Conservation (phyloP, 352 stramenopile species). For the Globisporangium paddicum region DNA sequence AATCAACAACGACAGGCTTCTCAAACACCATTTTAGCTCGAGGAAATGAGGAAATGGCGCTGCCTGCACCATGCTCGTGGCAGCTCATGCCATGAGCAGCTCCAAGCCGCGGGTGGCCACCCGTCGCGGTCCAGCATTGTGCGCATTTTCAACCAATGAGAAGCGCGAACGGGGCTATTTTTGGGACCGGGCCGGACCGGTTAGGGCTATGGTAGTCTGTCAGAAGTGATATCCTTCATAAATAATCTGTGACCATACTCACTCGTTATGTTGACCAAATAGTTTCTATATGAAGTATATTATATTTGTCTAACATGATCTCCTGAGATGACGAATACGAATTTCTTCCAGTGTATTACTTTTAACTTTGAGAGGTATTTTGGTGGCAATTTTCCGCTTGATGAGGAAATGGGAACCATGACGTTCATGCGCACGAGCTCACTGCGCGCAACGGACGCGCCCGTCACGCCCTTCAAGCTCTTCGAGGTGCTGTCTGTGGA, state of each 20-base stretch:
- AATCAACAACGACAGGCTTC: conserved; percentile 97
- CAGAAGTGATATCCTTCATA: not conserved
- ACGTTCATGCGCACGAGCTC: not conserved
- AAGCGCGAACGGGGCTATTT: not conserved
- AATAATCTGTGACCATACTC: not conserved
- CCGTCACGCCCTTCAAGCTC: conserved; percentile 5
- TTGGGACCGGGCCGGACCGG: conserved; percentile 3
- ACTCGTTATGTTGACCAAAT: too few species aligned
- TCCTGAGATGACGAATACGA: not conserved
- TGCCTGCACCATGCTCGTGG: too few species aligned
- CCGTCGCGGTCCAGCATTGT: not conserved
- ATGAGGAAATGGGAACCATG: not conserved
- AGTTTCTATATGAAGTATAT: too few species aligned
- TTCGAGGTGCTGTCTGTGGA: conserved; percentile 4
- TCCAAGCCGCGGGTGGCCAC: conserved; percentile 5
- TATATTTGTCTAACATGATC: not conserved
- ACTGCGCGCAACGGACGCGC: not conserved
- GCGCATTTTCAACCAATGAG: conserved; percentile 9
- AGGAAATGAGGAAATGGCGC: conserved; percentile 75
- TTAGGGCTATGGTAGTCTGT: not conserved
- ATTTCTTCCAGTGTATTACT: not conserved
- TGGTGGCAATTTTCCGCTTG: not conserved
- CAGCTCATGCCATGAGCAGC: not conserved
- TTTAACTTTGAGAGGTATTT: not conserved
- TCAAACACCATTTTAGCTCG: conserved; percentile 90